These are phyloP conservation scores for Candida incommunis DNA, from an alignment of 805 yeast genomes.

Conservation along the genomic window DNA sequence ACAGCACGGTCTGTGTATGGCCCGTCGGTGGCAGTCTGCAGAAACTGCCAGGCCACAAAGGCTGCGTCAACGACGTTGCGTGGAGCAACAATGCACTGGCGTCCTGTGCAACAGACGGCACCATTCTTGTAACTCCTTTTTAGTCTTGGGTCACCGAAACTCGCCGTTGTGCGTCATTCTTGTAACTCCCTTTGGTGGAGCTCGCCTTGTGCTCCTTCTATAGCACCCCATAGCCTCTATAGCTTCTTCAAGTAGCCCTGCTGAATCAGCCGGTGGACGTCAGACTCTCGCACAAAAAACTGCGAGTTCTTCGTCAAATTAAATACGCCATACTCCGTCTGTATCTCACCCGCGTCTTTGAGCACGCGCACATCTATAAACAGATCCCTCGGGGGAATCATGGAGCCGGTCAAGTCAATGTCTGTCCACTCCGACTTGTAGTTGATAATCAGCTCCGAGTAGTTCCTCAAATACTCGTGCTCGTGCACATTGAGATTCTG, in stretches of 20 bases:
- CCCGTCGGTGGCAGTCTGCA: slow-evolving; percentile 34
- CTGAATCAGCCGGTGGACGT: slow-evolving; percentile 84
- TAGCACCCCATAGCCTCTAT: no score
- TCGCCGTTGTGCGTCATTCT: no score
- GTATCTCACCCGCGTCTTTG: slow-evolving; percentile 92
- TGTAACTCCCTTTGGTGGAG: no score
- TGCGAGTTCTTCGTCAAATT: slow-evolving; percentile 87
- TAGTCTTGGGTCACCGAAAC: no score
- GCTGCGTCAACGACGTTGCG: slow-evolving; percentile 48
- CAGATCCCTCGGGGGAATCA: slow-evolving; percentile 82
- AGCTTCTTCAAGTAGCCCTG: slow-evolving; percentile 84
- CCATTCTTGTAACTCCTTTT: slow-evolving; percentile 27
- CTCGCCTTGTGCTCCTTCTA: no score
- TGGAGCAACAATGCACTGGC: slow-evolving; percentile 30
- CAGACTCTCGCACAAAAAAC: slow-evolving; percentile 85
- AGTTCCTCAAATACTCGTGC: slow-evolving; percentile 59
- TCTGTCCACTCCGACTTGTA: slow-evolving; percentile 72
- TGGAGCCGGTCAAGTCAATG: slow-evolving; percentile 74
- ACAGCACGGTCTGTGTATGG: slow-evolving; percentile 46
- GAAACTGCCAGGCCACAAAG: slow-evolving; percentile 46
- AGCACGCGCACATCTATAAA: slow-evolving; percentile 89
- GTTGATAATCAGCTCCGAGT: slow-evolving; percentile 56
- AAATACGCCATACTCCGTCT: slow-evolving; percentile 89
- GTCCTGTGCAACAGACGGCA: slow-evolving; percentile 43
- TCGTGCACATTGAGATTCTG: slow-evolving; percentile 59